Evolutionary conservation across 495 filamentous ascomycete genomes (phyloP).

Genomic region (Penicillium paxilli): DNA sequence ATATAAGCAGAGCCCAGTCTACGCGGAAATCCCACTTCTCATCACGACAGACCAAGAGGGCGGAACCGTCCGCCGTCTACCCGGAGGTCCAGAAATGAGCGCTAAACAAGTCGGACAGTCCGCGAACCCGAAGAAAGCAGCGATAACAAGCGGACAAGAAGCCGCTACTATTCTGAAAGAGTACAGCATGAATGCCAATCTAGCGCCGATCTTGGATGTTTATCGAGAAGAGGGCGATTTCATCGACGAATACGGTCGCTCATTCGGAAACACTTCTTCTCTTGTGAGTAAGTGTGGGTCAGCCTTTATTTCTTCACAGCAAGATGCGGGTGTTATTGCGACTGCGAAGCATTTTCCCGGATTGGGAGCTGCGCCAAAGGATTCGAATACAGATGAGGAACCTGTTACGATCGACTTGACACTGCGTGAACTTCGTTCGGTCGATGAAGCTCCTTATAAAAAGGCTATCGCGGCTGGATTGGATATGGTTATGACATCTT

Average conservation of each 20-base stretch:
- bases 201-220: constrained; percentile 34
- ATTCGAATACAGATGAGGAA: constrained; percentile 29
- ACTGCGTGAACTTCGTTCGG: constrained; percentile 17
- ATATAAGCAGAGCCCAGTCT: constrained; percentile 24
- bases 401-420: constrained; percentile 31
- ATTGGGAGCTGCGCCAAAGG: constrained; percentile 21
- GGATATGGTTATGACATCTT: constrained; percentile 38
- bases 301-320: constrained; percentile 31
- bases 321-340: constrained; percentile 32
- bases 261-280: constrained; percentile 26
- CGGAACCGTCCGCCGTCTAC: constrained; percentile 29
- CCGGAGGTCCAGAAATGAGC: constrained; percentile 30
- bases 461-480: constrained; percentile 30
- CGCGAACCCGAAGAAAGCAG: constrained; percentile 16
- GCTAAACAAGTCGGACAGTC: constrained; percentile 31
- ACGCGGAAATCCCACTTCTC: constrained; percentile 26
- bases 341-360: constrained; percentile 37
- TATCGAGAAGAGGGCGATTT: constrained; percentile 32
- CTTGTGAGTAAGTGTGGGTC: constrained; percentile 22
- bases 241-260: constrained; percentile 26
- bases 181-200: constrained; percentile 29
- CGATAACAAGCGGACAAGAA: constrained; percentile 24
- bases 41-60: constrained; percentile 44
- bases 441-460: constrained; percentile 28
- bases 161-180: constrained; percentile 21